These are phyloP conservation scores for Odontarrhena argentea DNA, from an alignment of 345 rosid species.

Conservation along the genomic window DNA sequence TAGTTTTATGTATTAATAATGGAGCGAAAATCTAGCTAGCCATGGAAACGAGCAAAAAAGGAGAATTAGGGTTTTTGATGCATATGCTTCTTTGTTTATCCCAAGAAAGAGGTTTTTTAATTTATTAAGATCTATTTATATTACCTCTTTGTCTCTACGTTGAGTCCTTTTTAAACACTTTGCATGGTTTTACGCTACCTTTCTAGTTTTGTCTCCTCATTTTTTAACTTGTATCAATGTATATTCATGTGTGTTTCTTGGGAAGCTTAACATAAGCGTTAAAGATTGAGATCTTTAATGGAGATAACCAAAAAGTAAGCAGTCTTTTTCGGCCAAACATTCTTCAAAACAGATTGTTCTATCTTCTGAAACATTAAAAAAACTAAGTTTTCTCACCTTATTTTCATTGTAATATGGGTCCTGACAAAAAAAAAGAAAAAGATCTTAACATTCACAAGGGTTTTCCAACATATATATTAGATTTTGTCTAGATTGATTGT, in stretches of 20 bases:
- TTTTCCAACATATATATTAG: neutral
- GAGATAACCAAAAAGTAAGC: slow-evolving; percentile 30
- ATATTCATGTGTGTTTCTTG: slow-evolving; percentile 31
- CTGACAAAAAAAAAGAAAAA: neutral
- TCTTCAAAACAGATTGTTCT: slow-evolving; percentile 31
- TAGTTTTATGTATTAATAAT: neutral
- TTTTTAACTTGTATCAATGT: neutral
- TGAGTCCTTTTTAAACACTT: slow-evolving; percentile 36
- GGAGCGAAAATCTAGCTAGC: slow-evolving; percentile 32
- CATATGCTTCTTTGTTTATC: slow-evolving; percentile 43
- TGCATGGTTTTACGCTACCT: slow-evolving; percentile 44
- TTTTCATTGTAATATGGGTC: slow-evolving; percentile 2
- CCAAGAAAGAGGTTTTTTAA: slow-evolving; percentile 32
- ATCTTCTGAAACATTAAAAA: slow-evolving; percentile 26
- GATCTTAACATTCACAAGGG: neutral
- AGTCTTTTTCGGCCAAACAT: slow-evolving; percentile 36
- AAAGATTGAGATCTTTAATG: slow-evolving; percentile 17
- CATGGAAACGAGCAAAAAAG: slow-evolving; percentile 26
- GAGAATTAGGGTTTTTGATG: slow-evolving; percentile 33
- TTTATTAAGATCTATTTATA: neutral
- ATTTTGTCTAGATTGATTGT: neutral
- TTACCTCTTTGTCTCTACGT: slow-evolving; percentile 39
- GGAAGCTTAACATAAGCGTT: slow-evolving; percentile 33
- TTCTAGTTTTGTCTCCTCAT: slow-evolving; percentile 41
- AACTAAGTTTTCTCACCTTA: neutral